Percentiles rank a stretch among this genome's conserved stretches.
These are phyloP conservation scores for Aureobasidium vineae DNA, from an alignment of 2,329 filamentous ascomycete species.

Conservation along the genomic window DNA sequence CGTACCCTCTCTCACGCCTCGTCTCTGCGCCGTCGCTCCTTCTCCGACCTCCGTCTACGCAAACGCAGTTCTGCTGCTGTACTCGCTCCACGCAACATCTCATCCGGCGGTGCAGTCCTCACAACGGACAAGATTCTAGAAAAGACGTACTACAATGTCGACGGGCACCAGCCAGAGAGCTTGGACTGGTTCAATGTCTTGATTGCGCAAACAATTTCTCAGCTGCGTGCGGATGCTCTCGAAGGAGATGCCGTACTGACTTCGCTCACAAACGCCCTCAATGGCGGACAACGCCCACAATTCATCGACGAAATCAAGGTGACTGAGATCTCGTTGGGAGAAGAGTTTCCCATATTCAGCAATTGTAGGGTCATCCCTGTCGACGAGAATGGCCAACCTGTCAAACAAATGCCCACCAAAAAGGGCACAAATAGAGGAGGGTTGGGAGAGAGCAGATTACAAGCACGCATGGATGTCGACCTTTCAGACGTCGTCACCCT, in stretches of 20 bases:
- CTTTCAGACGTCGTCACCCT: constrained; percentile 93
- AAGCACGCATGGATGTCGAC: constrained; percentile 96
- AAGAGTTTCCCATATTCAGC: constrained; percentile 98
- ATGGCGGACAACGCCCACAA: constrained; percentile 78
- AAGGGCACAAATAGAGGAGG: constrained; percentile 50
- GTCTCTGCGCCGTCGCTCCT: constrained; percentile 41
- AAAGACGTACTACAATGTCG: constrained; percentile 97
- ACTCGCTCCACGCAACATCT: constrained; percentile 40
- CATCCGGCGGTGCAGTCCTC: constrained; percentile 46
- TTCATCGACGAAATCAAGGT: constrained; percentile 93
- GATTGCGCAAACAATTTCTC: constrained; percentile 92
- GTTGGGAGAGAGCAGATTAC: constrained; percentile 69
- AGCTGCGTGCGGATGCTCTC: constrained; percentile 88
- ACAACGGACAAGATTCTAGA: constrained; percentile 92
- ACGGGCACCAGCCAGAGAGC: constrained; percentile 93
- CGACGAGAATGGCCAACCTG: constrained; percentile 68
- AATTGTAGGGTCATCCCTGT: constrained; percentile 96
- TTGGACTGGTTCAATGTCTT: constrained; percentile 99
- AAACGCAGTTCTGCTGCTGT: constrained; percentile 69
- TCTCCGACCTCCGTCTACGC: constrained; percentile 34
- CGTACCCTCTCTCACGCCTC: constrained; percentile 67
- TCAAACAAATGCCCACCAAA: constrained; percentile 35
- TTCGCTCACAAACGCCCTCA: constrained; percentile 80
- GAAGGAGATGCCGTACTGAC: constrained; percentile 86
- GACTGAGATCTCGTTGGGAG: constrained; percentile 88